These are phyloP conservation scores for Ceriops zippeliana DNA, from an alignment of 345 rosid species.

Conservation along the genomic window DNA sequence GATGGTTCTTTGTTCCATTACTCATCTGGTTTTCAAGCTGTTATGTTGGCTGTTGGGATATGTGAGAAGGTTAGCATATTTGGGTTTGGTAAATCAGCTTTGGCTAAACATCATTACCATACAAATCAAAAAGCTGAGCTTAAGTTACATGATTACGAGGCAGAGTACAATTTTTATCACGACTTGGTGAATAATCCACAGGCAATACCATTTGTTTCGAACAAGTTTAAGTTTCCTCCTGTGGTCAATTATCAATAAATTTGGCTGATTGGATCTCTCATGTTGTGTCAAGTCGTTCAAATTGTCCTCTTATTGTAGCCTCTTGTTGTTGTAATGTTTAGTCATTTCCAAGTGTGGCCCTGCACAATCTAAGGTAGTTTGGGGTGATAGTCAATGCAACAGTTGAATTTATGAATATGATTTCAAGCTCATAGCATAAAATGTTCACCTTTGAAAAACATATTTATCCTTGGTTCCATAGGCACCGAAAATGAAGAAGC, in stretches of 20 bases:
- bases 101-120: conserved; percentile 80
- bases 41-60: conserved; percentile 69
- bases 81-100: conserved; percentile 74
- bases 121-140: conserved; percentile 88
- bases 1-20: conserved; percentile 83
- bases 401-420: background rate
- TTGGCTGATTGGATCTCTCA: background rate
- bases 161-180: conserved; percentile 65
- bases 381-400: background rate
- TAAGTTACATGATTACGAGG: conserved; percentile 71
- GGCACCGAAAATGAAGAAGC: too few relatives aligned
- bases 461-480: too few relatives aligned
- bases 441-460: too few relatives aligned
- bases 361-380: background rate
- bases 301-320: background rate
- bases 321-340: background rate
- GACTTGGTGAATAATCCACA: conserved; percentile 54
- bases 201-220: conserved; percentile 68
- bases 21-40: conserved; percentile 93
- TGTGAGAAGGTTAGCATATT: conserved; percentile 78
- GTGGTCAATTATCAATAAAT: conserved; percentile 55
- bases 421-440: background rate
- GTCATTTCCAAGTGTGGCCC: background rate
- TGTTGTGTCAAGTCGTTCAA: background rate
- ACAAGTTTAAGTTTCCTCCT: conserved; percentile 60